These are phyloP conservation scores for Penicillium crystallinum DNA, from an alignment of 495 filamentous ascomycete genomes.

Conservation along the genomic window DNA sequence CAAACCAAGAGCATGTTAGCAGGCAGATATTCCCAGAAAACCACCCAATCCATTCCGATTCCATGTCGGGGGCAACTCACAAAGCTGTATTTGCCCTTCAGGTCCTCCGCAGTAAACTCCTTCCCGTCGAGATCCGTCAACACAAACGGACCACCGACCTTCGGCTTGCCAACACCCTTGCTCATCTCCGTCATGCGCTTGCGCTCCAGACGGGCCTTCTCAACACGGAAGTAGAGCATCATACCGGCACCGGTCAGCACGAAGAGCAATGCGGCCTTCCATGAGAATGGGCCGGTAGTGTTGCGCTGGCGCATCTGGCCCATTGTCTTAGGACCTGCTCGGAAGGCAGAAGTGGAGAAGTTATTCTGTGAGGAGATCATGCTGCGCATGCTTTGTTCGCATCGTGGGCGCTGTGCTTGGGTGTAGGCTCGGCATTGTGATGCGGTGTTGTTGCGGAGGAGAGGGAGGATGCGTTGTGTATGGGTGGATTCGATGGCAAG, in stretches of 20 bases:
- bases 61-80: conserved; percentile 32
- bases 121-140: conserved; percentile 78
- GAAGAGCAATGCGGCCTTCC: conserved; percentile 83
- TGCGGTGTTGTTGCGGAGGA: conserved; percentile 18
- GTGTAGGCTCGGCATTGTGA: conserved; percentile 25
- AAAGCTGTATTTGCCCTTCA: conserved; percentile 83
- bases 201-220: conserved; percentile 83
- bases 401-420: conserved; percentile 26
- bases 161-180: conserved; percentile 88
- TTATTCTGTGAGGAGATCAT: conserved; percentile 12
- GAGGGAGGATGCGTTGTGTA: conserved; percentile 14
- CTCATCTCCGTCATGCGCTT: conserved; percentile 81
- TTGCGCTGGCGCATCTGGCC: conserved; percentile 39
- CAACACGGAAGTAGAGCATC: conserved; percentile 81
- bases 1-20: background rate
- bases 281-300: conserved; percentile 69
- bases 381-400: conserved; percentile 8
- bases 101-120: conserved; percentile 65
- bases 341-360: conserved; percentile 32
- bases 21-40: background rate
- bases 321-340: conserved; percentile 35
- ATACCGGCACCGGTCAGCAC: conserved; percentile 69
- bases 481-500: conserved; percentile 19
- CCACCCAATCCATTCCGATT: background rate
- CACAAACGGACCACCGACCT: conserved; percentile 83